Conservation (phyloP, 2,329 filamentous ascomycete genomes). For the Lachnellula suecica region DNA sequence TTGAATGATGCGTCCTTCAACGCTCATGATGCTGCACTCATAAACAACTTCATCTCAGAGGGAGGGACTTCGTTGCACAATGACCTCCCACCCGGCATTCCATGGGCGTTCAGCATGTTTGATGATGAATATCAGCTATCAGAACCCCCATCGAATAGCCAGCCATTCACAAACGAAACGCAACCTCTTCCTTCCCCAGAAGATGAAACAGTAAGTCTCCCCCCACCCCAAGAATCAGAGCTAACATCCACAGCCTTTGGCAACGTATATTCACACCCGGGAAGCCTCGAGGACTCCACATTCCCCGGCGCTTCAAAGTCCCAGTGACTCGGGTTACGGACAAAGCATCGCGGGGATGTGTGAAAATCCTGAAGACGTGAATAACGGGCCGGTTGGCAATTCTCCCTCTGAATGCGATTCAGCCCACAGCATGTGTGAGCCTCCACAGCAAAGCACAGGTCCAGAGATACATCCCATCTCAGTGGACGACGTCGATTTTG, state of each 20-base stretch:
- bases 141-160: neutral
- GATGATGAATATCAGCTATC: neutral
- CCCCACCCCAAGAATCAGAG: neutral
- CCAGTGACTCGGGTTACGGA: slow-evolving; percentile 6
- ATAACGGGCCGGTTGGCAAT: too few species aligned
- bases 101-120: neutral
- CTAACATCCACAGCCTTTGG: slow-evolving; percentile 1
- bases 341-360: neutral
- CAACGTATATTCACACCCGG: neutral
- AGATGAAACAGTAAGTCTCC: neutral
- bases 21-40: slow-evolving; percentile 1
- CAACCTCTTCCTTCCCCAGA: neutral
- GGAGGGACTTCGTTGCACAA: neutral
- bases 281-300: neutral
- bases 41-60: neutral
- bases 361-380: too few species aligned
- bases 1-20: slow-evolving; percentile 6
- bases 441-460: too few species aligned
- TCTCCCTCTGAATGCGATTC: too few species aligned
- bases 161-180: neutral
- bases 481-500: too few species aligned
- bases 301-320: neutral
- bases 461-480: too few species aligned
- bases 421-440: too few species aligned
- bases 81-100: neutral